Conservation (phyloP, 257 asterid genomes). For the Gentiana straminea region DNA sequence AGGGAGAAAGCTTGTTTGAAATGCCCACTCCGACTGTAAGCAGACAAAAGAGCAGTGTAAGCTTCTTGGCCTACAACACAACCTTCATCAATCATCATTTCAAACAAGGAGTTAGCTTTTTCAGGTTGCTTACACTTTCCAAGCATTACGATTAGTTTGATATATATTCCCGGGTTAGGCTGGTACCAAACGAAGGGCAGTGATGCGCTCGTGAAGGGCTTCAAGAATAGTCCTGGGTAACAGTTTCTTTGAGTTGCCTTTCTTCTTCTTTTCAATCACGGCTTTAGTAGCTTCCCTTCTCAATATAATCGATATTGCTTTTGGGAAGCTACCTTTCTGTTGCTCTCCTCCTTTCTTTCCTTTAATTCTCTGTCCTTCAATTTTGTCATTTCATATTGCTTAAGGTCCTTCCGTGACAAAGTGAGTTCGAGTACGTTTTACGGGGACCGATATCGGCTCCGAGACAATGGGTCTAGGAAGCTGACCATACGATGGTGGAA, state of each 20-base stretch:
- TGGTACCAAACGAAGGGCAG: slow-evolving; percentile 90
- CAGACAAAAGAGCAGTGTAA: slow-evolving; percentile 87
- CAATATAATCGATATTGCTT: slow-evolving; percentile 70
- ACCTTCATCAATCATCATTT: slow-evolving; percentile 82
- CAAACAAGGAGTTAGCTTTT: slow-evolving; percentile 70
- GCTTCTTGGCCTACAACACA: slow-evolving; percentile 67
- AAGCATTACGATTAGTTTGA: slow-evolving; percentile 88
- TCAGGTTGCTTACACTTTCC: slow-evolving; percentile 99
- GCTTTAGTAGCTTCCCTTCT: slow-evolving; percentile 88
- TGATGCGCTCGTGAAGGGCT: slow-evolving; percentile 87
- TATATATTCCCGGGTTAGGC: slow-evolving; percentile 65
- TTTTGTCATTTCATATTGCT: slow-evolving; percentile 25
- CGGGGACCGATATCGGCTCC: not conserved
- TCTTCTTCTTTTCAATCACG: slow-evolving; percentile 70
- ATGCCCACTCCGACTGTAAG: slow-evolving; percentile 74
- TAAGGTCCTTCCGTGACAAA: slow-evolving; percentile 2
- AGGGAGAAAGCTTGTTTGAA: slow-evolving; percentile 63
- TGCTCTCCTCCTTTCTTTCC: slow-evolving; percentile 56
- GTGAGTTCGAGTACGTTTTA: not conserved
- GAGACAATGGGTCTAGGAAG: not conserved
- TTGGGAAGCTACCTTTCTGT: slow-evolving; percentile 79
- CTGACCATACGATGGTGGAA: slow-evolving; percentile 11
- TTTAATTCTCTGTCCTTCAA: slow-evolving; percentile 31
- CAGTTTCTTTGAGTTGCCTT: slow-evolving; percentile 48
- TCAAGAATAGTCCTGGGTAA: slow-evolving; percentile 74